Evolutionary conservation across 257 asterid species (phyloP), one percentile per base, ranked within the genome.

Genomic region (Primulina tabacum): DNA sequence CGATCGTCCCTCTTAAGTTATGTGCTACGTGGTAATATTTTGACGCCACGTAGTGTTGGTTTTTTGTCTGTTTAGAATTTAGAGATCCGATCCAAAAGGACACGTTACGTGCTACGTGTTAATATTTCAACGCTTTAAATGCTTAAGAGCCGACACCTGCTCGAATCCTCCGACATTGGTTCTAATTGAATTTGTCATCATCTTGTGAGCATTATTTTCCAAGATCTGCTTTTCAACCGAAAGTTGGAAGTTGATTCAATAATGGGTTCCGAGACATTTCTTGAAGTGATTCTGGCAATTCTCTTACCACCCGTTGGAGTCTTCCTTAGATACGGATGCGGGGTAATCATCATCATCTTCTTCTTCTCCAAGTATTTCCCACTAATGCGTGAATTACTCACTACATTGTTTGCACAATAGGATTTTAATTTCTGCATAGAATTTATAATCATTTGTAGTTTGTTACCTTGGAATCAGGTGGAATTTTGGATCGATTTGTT

Each of bases 241-340:
- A 64, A 10, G 3, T 4, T 14, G n/a, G n/a, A 33, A 40, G 7
- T 34, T 55, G 50, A 30, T 60, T 57, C 57, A 50, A 34, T 58
- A 20, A 92, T 92, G 98, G 98, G 98, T 62, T 73, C 92, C 11
- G 96, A 79, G 67, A 92, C 97, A 50, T 92, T 92, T 60, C 52
- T 92, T 43, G 98, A 92, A 82, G 83, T 92, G 38, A 10, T 92
- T 58, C 81, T 92, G 78, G 97, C 96, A 55, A 90, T 92, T n/a
- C 71, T 92, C 6, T 7, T 92, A 72, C 98, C 98, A 7, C 98
- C 98, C 26, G 84, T 88, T 62, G 98, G 97, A 5, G 98, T 92
- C 73, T 92, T 92, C 81, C 91, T 90, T 63, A 90, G 97, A 80
- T 92, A 85, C 67, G 98, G 98, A 61, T 86, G 90, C 59, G 97